Evolutionary conservation across 2,329 filamentous ascomycete genomes (phyloP).

Genomic region (Fusarium stilboides): DNA sequence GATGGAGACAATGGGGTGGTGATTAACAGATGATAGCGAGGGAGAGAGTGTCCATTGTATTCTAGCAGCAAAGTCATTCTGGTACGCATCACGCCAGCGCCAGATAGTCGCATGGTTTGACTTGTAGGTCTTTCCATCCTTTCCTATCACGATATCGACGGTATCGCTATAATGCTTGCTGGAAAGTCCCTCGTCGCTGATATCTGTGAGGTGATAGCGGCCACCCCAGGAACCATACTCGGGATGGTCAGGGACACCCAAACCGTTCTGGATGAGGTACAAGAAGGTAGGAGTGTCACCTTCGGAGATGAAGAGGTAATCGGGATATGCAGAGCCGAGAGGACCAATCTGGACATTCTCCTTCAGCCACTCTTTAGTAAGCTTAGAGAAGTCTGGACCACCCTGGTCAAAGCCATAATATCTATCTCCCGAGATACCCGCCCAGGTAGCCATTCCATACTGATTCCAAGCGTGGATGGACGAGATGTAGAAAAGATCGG

Average conservation of each 20-base stretch:
- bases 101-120: slow-evolving; percentile 58
- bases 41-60: slow-evolving; percentile 57
- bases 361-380: slow-evolving; percentile 67
- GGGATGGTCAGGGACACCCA: slow-evolving; percentile 62
- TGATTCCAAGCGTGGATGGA: slow-evolving; percentile 70
- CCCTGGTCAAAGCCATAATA: slow-evolving; percentile 48
- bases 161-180: slow-evolving; percentile 50
- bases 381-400: slow-evolving; percentile 61
- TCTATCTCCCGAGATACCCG: slow-evolving; percentile 65
- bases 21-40: slow-evolving; percentile 56
- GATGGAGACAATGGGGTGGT: slow-evolving; percentile 61
- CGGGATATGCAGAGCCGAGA: slow-evolving; percentile 61
- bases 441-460: slow-evolving; percentile 69
- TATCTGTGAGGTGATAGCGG: slow-evolving; percentile 57
- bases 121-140: slow-evolving; percentile 48
- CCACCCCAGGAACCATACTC: slow-evolving; percentile 66
- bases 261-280: slow-evolving; percentile 54
- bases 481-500: slow-evolving; percentile 69
- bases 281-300: slow-evolving; percentile 68
- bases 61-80: slow-evolving; percentile 60
- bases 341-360: slow-evolving; percentile 66
- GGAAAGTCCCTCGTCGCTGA: slow-evolving; percentile 43
- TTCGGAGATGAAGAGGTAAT: slow-evolving; percentile 67
- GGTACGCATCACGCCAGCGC: slow-evolving; percentile 59
- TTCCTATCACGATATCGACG: slow-evolving; percentile 48